A percentile compares a stretch with the other conserved stretches of the same genome.
Conservation (phyloP, 1,284 basidiomycete genomes). For the Rhodotorula sp. region DNA sequence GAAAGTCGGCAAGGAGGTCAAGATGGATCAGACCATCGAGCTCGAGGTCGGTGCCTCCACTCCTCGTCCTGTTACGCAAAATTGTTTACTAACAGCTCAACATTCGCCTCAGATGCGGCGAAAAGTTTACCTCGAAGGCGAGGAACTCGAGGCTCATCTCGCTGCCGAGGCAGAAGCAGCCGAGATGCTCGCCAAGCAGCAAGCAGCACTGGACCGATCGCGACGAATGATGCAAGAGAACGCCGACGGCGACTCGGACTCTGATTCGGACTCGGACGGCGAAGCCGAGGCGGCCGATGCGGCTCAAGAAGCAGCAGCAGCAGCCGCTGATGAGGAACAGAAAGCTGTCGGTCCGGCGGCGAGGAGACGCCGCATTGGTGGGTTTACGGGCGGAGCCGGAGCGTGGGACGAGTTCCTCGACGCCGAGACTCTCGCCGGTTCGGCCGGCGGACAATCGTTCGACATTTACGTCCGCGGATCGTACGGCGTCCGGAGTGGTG, state of each 20-base stretch:
- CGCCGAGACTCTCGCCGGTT: constrained; percentile 25
- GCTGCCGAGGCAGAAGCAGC: constrained; percentile 75
- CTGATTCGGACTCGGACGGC: constrained; percentile 42
- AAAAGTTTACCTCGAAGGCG: constrained; percentile 71
- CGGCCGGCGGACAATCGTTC: constrained; percentile 64
- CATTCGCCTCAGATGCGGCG: constrained; percentile 65
- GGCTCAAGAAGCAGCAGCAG: constrained; percentile 62
- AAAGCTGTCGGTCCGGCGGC: constrained; percentile 39
- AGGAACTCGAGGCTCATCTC: constrained; percentile 77
- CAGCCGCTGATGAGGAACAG: constrained; percentile 59
- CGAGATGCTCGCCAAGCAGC: constrained; percentile 82
- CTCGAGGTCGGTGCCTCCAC: constrained; percentile 58
- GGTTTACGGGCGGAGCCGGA: constrained; percentile 40
- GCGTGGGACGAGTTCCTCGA: constrained; percentile 46
- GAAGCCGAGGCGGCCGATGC: constrained; percentile 57
- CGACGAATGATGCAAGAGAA: constrained; percentile 84
- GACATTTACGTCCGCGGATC: constrained; percentile 97
- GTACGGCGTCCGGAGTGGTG: constrained; percentile 44
- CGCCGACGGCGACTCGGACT: constrained; percentile 62
- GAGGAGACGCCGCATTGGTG: constrained; percentile 21
- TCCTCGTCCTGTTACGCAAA: not conserved
- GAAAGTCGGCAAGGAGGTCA: constrained; percentile 76
- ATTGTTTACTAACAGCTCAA: not conserved
- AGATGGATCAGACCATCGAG: constrained; percentile 67
- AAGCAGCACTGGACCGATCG: constrained; percentile 77